Evolutionary conservation across 495 filamentous ascomycete species (phyloP).

Genomic region (Trichoderma gamsii): DNA sequence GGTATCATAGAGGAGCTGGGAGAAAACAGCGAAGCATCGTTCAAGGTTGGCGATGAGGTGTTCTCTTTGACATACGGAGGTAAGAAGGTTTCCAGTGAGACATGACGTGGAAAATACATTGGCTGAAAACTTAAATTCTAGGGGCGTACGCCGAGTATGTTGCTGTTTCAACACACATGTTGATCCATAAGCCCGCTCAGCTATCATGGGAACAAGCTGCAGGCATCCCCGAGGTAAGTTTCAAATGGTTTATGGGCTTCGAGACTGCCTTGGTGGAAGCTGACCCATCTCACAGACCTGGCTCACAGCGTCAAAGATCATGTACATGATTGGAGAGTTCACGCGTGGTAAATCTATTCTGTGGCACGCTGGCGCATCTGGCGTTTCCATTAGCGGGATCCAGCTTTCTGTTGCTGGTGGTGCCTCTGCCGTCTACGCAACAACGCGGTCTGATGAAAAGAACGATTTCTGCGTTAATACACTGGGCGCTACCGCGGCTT

Average conservation of each 20-base stretch:
- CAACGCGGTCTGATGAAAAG: conserved; percentile 71
- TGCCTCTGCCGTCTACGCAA: conserved; percentile 68
- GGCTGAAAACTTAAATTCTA: neutral
- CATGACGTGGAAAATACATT: neutral
- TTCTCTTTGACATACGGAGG: conserved; percentile 87
- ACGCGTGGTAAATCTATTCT: conserved; percentile 63
- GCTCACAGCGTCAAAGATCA: conserved; percentile 90
- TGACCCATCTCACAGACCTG: conserved; percentile 52
- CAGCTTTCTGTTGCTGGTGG: conserved; percentile 62
- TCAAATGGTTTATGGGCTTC: neutral
- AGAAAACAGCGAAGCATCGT: conserved; percentile 31
- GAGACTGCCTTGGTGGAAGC: neutral
- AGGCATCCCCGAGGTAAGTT: conserved; percentile 44
- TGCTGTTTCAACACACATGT: conserved; percentile 67
- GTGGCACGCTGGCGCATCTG: conserved; percentile 86
- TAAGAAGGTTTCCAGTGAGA: neutral
- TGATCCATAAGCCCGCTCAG: conserved; percentile 62
- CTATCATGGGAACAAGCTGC: conserved; percentile 73
- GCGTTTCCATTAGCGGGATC: conserved; percentile 80
- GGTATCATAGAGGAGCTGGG: conserved; percentile 60
- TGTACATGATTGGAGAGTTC: conserved; percentile 73
- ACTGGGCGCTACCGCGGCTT: conserved; percentile 70
- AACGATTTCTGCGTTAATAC: conserved; percentile 65
- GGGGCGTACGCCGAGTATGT: conserved; percentile 86
- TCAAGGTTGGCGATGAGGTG: conserved; percentile 64